A percentile compares a stretch with the other conserved stretches of the same genome.
phyloP scores from a whole-genome alignment of 148 eudicot genomes.

The Rhododendron mucronatum region DNA sequence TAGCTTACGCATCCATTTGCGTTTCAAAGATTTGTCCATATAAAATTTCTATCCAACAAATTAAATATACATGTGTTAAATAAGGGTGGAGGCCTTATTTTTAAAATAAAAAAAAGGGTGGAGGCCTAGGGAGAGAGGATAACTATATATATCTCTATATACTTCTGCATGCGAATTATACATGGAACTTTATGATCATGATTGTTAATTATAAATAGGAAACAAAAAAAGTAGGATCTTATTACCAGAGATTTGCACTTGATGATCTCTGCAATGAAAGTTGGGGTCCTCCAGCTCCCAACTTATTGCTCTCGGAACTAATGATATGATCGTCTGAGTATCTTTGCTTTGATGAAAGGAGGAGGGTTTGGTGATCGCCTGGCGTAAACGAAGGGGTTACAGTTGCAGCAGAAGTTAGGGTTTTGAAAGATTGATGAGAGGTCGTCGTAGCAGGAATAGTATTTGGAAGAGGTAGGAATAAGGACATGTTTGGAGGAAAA shows the following conservation, averaged over 20 bases:
- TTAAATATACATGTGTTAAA: no score
- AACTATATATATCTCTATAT: background rate
- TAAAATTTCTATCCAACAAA: background rate
- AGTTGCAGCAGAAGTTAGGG: slow-evolving; percentile 7
- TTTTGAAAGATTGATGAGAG: slow-evolving; percentile 20
- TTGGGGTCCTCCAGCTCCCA: slow-evolving; percentile 33
- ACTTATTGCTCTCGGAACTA: slow-evolving; percentile 1
- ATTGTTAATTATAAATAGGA: background rate
- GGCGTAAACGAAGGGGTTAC: background rate
- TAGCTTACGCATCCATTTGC: background rate
- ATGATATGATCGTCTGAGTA: background rate
- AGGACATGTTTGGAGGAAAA: slow-evolving; percentile 29
- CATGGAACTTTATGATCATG: background rate
- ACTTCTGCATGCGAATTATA: background rate
- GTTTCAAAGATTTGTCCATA: background rate
- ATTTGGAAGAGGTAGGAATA: slow-evolving; percentile 4
- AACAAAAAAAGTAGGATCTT: background rate
- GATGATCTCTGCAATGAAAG: slow-evolving; percentile 47
- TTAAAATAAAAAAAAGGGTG: background rate
- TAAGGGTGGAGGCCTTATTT: background rate
- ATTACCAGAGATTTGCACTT: slow-evolving; percentile 43
- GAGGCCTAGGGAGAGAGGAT: background rate
- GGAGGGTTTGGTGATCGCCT: background rate
- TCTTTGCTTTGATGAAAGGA: slow-evolving; percentile 29
- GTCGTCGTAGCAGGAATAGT: slow-evolving; percentile 15